phyloP scores from a whole-genome alignment of 2,329 filamentous ascomycete species.

The Colletotrichum higginsianum region DNA sequence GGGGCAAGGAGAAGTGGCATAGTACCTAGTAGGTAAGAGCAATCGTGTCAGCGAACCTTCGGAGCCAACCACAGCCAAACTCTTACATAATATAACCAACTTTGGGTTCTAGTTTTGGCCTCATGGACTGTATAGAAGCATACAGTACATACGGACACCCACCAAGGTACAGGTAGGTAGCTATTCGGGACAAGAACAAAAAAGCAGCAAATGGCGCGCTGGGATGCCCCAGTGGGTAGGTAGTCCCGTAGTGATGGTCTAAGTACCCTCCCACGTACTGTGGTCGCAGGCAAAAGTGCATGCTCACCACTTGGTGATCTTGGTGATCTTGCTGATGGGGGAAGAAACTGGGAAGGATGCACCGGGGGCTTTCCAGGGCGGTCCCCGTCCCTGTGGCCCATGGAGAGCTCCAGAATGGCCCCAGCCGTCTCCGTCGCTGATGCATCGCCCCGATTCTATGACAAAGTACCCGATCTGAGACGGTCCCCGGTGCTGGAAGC shows the following conservation, averaged over 20 bases:
- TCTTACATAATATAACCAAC: slow-evolving; percentile 42
- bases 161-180: too few species aligned
- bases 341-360: slow-evolving; percentile 6
- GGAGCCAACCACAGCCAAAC: slow-evolving; percentile 41
- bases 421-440: slow-evolving; percentile 18
- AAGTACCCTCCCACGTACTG: too few species aligned
- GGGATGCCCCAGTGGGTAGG: slow-evolving; percentile 19
- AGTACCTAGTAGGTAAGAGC: slow-evolving; percentile 33
- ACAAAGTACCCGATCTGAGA: slow-evolving; percentile 30
- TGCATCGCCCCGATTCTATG: slow-evolving; percentile 33
- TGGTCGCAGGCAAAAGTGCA: too few species aligned
- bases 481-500: slow-evolving; percentile 7
- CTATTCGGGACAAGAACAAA: not conserved
- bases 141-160: too few species aligned
- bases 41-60: slow-evolving; percentile 28
- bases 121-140: not conserved
- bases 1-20: not conserved
- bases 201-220: slow-evolving; percentile 11
- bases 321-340: too few species aligned
- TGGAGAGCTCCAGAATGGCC: slow-evolving; percentile 11
- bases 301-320: too few species aligned
- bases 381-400: not conserved
- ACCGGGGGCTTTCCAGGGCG: not conserved
- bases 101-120: slow-evolving; percentile 9
- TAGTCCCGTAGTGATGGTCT: too few species aligned